These are phyloP conservation scores for Leccinum boreale DNA, from an alignment of 768 basidiomycete genomes.

Conservation along the genomic window DNA sequence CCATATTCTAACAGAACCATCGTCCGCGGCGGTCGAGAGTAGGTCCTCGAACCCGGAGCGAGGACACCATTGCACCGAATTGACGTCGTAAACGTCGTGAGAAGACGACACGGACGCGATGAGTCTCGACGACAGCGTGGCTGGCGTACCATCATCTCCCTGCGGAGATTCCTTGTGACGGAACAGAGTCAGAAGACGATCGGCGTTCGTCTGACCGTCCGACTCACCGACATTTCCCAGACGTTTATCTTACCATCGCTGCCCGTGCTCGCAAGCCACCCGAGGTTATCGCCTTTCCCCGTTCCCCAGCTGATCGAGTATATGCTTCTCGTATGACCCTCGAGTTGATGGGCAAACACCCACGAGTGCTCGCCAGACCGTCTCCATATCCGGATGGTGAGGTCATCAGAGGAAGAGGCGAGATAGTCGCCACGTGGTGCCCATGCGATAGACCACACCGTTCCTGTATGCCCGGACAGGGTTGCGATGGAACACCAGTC, in stretches of 20 bases:
- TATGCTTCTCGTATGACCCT: conserved; percentile 70
- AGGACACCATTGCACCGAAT: conserved; percentile 82
- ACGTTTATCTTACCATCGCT: conserved; percentile 83
- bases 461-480: conserved; percentile 75
- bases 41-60: conserved; percentile 59
- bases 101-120: conserved; percentile 59
- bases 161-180: conserved; percentile 16
- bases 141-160: conserved; percentile 3
- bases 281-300: conserved; percentile 48
- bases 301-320: conserved; percentile 75
- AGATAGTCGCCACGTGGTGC: conserved; percentile 75
- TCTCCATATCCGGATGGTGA: conserved; percentile 83
- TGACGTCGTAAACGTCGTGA: conserved; percentile 84
- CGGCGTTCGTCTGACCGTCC: background rate
- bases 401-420: conserved; percentile 84
- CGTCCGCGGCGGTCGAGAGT: conserved; percentile 84
- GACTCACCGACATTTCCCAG: conserved; percentile 68
- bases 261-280: conserved; percentile 83
- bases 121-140: conserved; percentile 38
- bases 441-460: conserved; percentile 91
- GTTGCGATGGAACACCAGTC: conserved; percentile 92
- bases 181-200: background rate
- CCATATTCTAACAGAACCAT: conserved; percentile 84
- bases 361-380: conserved; percentile 59
- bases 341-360: conserved; percentile 56